Evolutionary conservation across 2,329 filamentous ascomycete genomes (phyloP).

Genomic region (Pseudocercospora crystallina): DNA sequence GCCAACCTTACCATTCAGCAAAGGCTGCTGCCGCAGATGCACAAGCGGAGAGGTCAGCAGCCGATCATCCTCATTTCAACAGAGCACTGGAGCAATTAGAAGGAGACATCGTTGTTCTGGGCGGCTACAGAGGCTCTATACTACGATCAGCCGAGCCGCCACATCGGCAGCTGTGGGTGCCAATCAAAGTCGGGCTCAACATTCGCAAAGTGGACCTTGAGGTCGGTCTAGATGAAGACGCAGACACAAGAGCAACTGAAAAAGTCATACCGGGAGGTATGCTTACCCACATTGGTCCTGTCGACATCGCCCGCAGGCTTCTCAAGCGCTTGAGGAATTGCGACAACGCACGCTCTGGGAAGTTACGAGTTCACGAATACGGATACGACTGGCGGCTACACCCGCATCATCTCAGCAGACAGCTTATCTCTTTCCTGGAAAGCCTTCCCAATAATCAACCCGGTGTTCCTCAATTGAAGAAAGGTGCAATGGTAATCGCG

Average conservation of each 20-base stretch:
- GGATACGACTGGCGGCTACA: constrained; percentile 94
- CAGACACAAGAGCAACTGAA: constrained; percentile 79
- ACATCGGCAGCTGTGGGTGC: constrained; percentile 88
- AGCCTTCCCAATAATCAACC: constrained; percentile 71
- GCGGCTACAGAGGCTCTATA: constrained; percentile 89
- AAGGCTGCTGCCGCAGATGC: constrained; percentile 24
- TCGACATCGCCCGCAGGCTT: constrained; percentile 81
- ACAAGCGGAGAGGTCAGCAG: constrained; percentile 26
- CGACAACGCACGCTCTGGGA: constrained; percentile 70
- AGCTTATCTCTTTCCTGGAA: constrained; percentile 72
- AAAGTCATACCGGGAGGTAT: constrained; percentile 84
- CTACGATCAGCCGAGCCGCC: constrained; percentile 78
- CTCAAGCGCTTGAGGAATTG: constrained; percentile 74
- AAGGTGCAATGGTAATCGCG: constrained; percentile 77
- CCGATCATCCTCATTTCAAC: constrained; percentile 51
- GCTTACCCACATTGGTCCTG: constrained; percentile 85
- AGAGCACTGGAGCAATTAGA: constrained; percentile 66
- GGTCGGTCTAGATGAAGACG: constrained; percentile 73
- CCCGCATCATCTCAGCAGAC: constrained; percentile 70
- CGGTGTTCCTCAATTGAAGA: constrained; percentile 51
- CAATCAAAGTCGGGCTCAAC: constrained; percentile 88
- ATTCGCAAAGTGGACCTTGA: constrained; percentile 89
- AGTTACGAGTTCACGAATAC: constrained; percentile 80
- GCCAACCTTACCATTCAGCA: constrained; percentile 26
- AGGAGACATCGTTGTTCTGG: constrained; percentile 84